Evolutionary conservation across 768 basidiomycete species (phyloP).

Genomic region (Sporobolomyces roseus): DNA sequence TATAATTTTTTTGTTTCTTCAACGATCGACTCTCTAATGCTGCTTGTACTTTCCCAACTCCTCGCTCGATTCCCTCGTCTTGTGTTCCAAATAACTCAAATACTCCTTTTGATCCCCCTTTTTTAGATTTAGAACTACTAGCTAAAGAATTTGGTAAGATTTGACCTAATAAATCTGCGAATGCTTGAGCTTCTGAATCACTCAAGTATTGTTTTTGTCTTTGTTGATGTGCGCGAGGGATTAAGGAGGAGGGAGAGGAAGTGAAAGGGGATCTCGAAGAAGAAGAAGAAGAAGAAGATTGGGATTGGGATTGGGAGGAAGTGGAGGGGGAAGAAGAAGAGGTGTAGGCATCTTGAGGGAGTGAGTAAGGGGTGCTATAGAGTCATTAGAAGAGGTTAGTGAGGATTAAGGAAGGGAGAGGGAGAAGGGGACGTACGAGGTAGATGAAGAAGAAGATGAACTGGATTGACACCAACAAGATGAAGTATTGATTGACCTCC

Average conservation of each 20-base stretch:
- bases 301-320: too few relatives aligned
- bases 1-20: neutral
- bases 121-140: neutral
- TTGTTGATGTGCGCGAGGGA: neutral
- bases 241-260: neutral
- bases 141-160: slow-evolving; percentile 27
- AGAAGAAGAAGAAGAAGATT: neutral
- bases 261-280: neutral
- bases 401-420: too few relatives aligned
- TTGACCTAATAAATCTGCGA: slow-evolving; percentile 36
- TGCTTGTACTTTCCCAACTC: slow-evolving; percentile 7
- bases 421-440: neutral
- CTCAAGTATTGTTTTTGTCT: slow-evolving; percentile 30
- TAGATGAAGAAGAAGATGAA: neutral
- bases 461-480: slow-evolving; percentile 7
- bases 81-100: slow-evolving; percentile 14
- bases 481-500: slow-evolving; percentile 2
- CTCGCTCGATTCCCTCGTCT: neutral
- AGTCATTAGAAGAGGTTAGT: neutral
- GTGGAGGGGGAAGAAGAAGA: neutral
- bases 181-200: slow-evolving; percentile 25
- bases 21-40: slow-evolving; percentile 19
- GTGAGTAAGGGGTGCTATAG: slow-evolving; percentile 10
- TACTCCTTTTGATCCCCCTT: neutral
- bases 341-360: slow-evolving; percentile 28